These are phyloP conservation scores for Paecilomyces sp. DNA, from an alignment of 2,329 filamentous ascomycete genomes.

Conservation along the genomic window DNA sequence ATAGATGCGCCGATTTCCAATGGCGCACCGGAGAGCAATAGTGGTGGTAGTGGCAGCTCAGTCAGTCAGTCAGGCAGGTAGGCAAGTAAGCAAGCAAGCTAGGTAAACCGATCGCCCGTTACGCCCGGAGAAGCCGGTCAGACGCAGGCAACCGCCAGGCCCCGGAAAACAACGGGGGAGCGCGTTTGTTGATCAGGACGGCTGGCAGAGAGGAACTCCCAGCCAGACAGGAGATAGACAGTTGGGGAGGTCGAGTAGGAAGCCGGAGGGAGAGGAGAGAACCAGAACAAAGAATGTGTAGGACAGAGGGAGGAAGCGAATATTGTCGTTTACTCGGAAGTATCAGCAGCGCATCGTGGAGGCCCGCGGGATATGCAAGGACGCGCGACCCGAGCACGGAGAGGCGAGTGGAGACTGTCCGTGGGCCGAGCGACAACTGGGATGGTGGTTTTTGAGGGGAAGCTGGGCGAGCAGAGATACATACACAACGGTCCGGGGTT, in stretches of 20 bases:
- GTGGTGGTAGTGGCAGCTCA: no score
- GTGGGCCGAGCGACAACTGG: slow-evolving; percentile 1
- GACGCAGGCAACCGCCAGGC: background rate
- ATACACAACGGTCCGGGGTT: background rate
- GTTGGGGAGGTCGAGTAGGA: background rate
- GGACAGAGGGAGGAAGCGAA: background rate
- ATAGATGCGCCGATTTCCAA: no score
- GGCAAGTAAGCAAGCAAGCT: no score
- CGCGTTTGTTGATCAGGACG: background rate
- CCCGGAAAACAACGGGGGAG: background rate
- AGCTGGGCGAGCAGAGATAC: no score
- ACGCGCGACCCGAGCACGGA: background rate
- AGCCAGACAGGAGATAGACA: background rate
- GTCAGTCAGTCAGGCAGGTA: no score
- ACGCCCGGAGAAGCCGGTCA: background rate
- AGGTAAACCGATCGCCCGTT: background rate
- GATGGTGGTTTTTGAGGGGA: background rate
- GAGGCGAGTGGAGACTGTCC: background rate
- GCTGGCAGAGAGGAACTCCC: background rate
- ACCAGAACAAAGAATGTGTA: background rate
- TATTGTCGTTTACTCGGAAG: background rate
- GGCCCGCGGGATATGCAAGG: background rate
- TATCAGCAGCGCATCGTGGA: background rate
- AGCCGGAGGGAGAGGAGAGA: no score
- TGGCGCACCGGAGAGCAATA: no score